Percentiles rank a stretch among this genome's conserved stretches.
Conservation (phyloP, 768 basidiomycete genomes). For the Mycena galericulata region DNA sequence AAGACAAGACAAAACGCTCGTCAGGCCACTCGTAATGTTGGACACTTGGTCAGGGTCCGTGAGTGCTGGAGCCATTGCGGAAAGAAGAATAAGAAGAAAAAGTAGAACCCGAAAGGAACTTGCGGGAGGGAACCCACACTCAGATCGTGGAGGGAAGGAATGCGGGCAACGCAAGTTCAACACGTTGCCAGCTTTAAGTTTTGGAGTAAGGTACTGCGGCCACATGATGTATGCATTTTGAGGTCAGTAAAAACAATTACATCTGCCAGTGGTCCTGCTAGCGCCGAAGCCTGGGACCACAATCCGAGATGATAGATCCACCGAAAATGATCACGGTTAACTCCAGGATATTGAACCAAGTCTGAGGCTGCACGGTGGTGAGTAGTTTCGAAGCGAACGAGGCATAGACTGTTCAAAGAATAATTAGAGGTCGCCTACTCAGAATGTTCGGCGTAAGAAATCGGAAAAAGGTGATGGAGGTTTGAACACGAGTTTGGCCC, state of each 20-base stretch:
- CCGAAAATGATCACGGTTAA: no score
- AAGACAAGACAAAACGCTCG: conserved; percentile 51
- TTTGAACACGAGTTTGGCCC: not conserved
- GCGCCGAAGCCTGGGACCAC: no score
- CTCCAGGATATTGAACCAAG: no score
- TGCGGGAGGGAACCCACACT: no score
- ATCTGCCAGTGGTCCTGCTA: no score
- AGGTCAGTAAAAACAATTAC: no score
- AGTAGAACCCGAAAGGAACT: not conserved
- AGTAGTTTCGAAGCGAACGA: no score
- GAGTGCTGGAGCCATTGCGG: conserved; percentile 25
- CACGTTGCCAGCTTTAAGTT: not conserved
- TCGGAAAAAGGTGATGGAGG: not conserved
- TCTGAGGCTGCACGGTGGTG: no score
- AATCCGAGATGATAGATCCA: no score
- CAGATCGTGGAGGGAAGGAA: not conserved
- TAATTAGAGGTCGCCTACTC: no score
- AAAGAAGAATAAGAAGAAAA: not conserved
- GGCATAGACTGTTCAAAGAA: no score
- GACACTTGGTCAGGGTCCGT: conserved; percentile 26
- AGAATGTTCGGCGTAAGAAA: no score
- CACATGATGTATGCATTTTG: not conserved
- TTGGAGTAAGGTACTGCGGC: not conserved
- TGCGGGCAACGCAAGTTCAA: not conserved
- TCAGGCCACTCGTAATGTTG: conserved; percentile 50